Percentiles rank a stretch among this genome's conserved stretches.
phyloP scores from a whole-genome alignment of 805 yeast genomes.

The Kregervanrija pseudodelftensis region DNA sequence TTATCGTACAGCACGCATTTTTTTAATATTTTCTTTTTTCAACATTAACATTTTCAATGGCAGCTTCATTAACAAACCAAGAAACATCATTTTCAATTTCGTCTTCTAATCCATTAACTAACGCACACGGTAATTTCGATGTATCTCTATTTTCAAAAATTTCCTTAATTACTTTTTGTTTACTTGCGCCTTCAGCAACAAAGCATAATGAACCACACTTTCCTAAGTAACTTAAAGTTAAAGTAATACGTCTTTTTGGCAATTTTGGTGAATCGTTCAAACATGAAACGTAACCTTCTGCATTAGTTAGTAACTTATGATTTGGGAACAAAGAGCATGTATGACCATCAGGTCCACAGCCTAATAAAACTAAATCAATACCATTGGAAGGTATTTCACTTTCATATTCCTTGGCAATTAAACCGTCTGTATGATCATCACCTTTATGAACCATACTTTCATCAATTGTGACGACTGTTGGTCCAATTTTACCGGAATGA shows the following conservation, averaged over 20 bases:
- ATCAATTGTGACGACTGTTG: conserved; percentile 61
- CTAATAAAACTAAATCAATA: conserved; percentile 67
- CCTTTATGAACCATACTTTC: conserved; percentile 48
- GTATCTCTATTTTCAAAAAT: conserved; percentile 47
- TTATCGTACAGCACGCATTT: too few relatives aligned
- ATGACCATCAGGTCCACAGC: conserved; percentile 96
- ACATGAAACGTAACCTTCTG: conserved; percentile 45
- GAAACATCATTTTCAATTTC: conserved; percentile 38
- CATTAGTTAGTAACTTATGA: conserved; percentile 58
- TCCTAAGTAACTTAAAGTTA: conserved; percentile 71
- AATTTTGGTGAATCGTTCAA: conserved; percentile 87
- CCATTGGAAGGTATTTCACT: conserved; percentile 41
- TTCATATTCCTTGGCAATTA: conserved; percentile 60
- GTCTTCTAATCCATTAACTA: conserved; percentile 54
- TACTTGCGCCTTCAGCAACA: conserved; percentile 85
- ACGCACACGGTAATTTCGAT: conserved; percentile 56
- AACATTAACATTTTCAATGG: conserved; percentile 52
- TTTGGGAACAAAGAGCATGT: conserved; percentile 91
- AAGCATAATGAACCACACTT: conserved; percentile 54
- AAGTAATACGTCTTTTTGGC: conserved; percentile 85
- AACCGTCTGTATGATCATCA: conserved; percentile 41
- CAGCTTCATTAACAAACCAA: conserved; percentile 85
- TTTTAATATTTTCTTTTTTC: conserved; percentile 2
- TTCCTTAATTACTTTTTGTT: conserved; percentile 63
- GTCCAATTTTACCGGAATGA: conserved; percentile 36